Evolutionary conservation across 2,329 filamentous ascomycete species (phyloP).

Genomic region (Aspergillus clavatus): DNA sequence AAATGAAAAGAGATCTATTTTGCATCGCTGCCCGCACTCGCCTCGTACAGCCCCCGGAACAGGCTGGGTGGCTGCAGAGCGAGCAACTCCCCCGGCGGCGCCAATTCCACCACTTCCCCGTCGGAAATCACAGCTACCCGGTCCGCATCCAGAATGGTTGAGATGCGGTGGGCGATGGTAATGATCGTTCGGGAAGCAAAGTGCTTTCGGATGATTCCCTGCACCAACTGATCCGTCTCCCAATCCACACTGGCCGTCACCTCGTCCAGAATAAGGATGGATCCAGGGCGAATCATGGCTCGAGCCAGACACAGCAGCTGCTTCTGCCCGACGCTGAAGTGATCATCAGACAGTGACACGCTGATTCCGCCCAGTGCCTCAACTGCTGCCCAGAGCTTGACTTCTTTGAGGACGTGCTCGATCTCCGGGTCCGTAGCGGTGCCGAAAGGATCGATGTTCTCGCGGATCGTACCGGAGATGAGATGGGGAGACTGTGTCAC

Average conservation of each 20-base stretch:
- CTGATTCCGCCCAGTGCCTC: slow-evolving; percentile 37
- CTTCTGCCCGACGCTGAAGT: slow-evolving; percentile 46
- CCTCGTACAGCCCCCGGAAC: too few relatives aligned
- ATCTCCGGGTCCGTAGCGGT: slow-evolving; percentile 49
- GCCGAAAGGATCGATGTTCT: slow-evolving; percentile 39
- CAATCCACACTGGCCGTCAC: slow-evolving; percentile 41
- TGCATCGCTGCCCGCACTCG: too few relatives aligned
- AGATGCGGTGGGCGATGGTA: slow-evolving; percentile 41
- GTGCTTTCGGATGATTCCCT: slow-evolving; percentile 43
- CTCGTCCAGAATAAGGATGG: slow-evolving; percentile 27
- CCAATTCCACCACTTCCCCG: neutral
- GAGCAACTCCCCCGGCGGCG: neutral
- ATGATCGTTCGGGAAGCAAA: slow-evolving; percentile 52
- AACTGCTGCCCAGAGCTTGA: slow-evolving; percentile 43
- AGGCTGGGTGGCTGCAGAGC: too few relatives aligned
- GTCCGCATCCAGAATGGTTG: neutral
- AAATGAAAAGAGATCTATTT: too few relatives aligned
- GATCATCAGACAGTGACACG: slow-evolving; percentile 29
- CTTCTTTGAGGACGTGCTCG: slow-evolving; percentile 42
- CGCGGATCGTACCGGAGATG: too few relatives aligned
- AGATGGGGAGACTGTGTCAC: too few relatives aligned
- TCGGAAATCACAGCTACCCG: neutral
- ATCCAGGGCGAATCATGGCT: slow-evolving; percentile 33
- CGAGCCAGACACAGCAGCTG: slow-evolving; percentile 50
- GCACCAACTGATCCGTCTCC: slow-evolving; percentile 49